Evolutionary conservation across 1,284 basidiomycete genomes (phyloP).

Genomic region (Lentinula novae-zelandiae): DNA sequence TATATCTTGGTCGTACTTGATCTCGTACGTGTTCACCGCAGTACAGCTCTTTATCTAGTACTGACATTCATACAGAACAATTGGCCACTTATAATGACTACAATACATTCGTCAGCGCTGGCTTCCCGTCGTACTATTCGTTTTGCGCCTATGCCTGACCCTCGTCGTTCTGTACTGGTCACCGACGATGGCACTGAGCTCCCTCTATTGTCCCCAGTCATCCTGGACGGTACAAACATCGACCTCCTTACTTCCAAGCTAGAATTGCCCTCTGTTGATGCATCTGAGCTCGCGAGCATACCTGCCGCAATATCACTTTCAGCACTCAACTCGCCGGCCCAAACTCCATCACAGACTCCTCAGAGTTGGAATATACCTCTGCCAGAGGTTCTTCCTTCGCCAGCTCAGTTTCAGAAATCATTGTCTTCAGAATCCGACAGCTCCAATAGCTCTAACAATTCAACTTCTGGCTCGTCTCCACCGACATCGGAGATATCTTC

Average conservation of each 20-base stretch:
- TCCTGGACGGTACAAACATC: slow-evolving; percentile 3
- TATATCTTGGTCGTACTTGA: neutral
- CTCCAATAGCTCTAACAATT: slow-evolving; percentile 19
- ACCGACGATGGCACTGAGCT: slow-evolving; percentile 40
- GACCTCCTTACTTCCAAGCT: slow-evolving; percentile 18
- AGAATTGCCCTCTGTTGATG: slow-evolving; percentile 17
- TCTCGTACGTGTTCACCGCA: neutral
- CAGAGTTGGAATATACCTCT: slow-evolving; percentile 1
- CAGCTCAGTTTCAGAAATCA: slow-evolving; percentile 12
- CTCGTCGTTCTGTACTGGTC: slow-evolving; percentile 45
- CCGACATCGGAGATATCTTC: slow-evolving; percentile 19
- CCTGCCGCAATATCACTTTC: slow-evolving; percentile 27
- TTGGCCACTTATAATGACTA: neutral
- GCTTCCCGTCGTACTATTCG: slow-evolving; percentile 38
- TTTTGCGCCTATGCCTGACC: slow-evolving; percentile 77
- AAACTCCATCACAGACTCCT: slow-evolving; percentile 1
- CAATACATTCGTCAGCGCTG: neutral
- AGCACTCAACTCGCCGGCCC: neutral
- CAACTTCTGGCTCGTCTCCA: slow-evolving; percentile 14
- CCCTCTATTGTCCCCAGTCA: slow-evolving; percentile 25
- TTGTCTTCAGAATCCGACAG: slow-evolving; percentile 18
- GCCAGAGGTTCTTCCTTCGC: slow-evolving; percentile 21
- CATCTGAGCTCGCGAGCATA: slow-evolving; percentile 26
- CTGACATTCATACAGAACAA: neutral
- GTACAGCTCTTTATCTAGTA: neutral